These are phyloP conservation scores for Colletotrichum echinochloae DNA, from an alignment of 2,329 filamentous ascomycete genomes.

Conservation along the genomic window DNA sequence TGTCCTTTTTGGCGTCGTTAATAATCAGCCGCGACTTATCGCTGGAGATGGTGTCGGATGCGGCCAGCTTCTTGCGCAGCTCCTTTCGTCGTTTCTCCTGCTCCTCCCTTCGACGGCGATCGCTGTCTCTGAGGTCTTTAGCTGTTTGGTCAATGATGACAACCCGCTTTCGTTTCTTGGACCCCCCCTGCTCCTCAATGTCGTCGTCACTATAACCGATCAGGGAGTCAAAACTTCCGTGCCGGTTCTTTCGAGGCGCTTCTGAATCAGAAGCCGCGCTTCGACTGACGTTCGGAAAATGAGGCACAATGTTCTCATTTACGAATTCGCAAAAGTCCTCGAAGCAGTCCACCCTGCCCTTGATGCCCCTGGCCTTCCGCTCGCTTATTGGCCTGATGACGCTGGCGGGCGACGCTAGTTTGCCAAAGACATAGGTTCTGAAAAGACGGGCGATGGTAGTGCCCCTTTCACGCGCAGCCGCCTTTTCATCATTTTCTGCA, in stretches of 20 bases:
- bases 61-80: conserved; percentile 60
- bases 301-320: conserved; percentile 22
- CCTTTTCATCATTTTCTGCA: background rate
- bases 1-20: conserved; percentile 73
- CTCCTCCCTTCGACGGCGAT: conserved; percentile 63
- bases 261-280: background rate
- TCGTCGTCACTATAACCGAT: conserved; percentile 23
- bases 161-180: conserved; percentile 60
- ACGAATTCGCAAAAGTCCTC: conserved; percentile 48
- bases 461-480: background rate
- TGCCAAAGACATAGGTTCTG: conserved; percentile 26
- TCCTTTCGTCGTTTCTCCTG: conserved; percentile 65
- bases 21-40: conserved; percentile 69
- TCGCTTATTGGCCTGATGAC: conserved; percentile 41
- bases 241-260: background rate
- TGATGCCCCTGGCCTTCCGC: conserved; percentile 43
- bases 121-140: conserved; percentile 66
- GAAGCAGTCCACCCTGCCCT: conserved; percentile 45
- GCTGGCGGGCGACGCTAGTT: background rate
- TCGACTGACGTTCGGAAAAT: conserved; percentile 20
- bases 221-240: conserved; percentile 20
- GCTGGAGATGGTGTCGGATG: conserved; percentile 56
- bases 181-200: conserved; percentile 48
- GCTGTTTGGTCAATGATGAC: conserved; percentile 62
- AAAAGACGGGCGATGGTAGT: conserved; percentile 33